Conservation (phyloP, 2,329 filamentous ascomycete species). For the Stachybotrys elegans region DNA sequence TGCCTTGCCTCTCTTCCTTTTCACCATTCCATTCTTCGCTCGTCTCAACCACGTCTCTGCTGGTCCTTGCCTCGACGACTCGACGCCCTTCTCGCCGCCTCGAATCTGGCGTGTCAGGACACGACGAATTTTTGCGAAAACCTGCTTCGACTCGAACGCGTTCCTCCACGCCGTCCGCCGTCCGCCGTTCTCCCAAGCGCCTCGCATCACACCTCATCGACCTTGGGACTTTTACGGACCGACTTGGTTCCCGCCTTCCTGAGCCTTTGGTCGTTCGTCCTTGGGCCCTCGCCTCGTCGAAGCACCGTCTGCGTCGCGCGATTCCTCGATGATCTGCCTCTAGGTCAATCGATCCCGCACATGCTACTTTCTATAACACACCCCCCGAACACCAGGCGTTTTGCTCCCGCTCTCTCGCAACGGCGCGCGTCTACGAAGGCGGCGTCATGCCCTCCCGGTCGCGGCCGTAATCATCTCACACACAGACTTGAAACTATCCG, state of each 20-base stretch:
- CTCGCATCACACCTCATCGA: not conserved
- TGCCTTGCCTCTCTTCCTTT: not conserved
- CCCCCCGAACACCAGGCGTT: constrained; percentile 10
- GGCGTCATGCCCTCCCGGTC: constrained; percentile 56
- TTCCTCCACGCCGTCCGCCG: not conserved
- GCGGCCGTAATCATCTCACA: constrained; percentile 42
- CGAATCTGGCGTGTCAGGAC: not conserved
- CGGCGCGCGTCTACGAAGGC: constrained; percentile 40
- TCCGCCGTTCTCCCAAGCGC: not conserved
- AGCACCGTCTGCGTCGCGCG: constrained; percentile 12
- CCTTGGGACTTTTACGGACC: not conserved
- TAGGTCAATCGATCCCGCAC: constrained; percentile 2
- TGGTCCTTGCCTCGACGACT: constrained; percentile 1
- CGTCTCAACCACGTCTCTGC: not conserved
- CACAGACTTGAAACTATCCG: constrained; percentile 14
- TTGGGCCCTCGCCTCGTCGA: constrained; percentile 4
- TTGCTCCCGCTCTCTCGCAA: constrained; percentile 13
- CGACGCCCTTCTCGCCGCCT: constrained; percentile 1
- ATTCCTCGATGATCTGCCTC: constrained; percentile 8
- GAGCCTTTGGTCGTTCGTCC: constrained; percentile 15
- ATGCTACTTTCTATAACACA: not conserved
- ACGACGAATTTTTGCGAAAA: constrained; percentile 2
- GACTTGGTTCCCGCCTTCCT: constrained; percentile 9
- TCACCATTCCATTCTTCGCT: not conserved
- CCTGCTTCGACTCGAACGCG: constrained; percentile 1